Evolutionary conservation across 1,284 basidiomycete genomes (phyloP), one percentile per base, ranked within the genome.

Genomic region (Melampsora abietis-canadensis): DNA sequence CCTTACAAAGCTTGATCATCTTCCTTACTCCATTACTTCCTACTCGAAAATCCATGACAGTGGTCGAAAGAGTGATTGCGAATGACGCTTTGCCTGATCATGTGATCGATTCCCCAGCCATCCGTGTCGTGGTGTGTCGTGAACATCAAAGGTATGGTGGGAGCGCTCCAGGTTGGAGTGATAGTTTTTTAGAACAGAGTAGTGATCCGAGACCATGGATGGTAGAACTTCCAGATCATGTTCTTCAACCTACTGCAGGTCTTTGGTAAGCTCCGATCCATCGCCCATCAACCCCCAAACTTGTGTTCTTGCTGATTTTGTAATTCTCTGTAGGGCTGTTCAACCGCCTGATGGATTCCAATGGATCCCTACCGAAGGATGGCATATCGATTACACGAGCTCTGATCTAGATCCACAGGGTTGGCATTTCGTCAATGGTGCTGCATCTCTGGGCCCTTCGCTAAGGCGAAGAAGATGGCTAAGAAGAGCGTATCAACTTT

Each of bases 1-100:
- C 79, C 78, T 76, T 80, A 24, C 77, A 80, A 62, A 46, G 14
- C 8, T 51, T 44, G 27, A 31, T 70, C 5, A 34, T 17, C 6
- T 59, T 63, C 24, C 19, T 57, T 8, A 57, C 54, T 10, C 54
- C 21, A 24, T 12, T 21, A 21, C n/a, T 57, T 24, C 54, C 54
- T 7, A 57, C 54, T 57, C 54, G n/a, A 24, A 57, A 24, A 57
- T 30, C 27, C 0, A 57, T 57, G n/a, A 30, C 54, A 2, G 3
- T 21, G 0, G 2, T 57, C 12, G 54, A 57, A 24, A 21, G n/a
- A 57, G n/a, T 57, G 10, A 57, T 57, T 30, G 19, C 54, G 8
- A 57, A 57, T 57, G 54, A 57, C 54, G 54, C 54, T 21, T 30
- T 57, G 12, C 54, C 54, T 1, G 54, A 57, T 57, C 54, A 57